A percentile compares a stretch with the other conserved stretches of the same genome.
phyloP scores from a whole-genome alignment of 163 green algal species.

The Chloroidium sp. region DNA sequence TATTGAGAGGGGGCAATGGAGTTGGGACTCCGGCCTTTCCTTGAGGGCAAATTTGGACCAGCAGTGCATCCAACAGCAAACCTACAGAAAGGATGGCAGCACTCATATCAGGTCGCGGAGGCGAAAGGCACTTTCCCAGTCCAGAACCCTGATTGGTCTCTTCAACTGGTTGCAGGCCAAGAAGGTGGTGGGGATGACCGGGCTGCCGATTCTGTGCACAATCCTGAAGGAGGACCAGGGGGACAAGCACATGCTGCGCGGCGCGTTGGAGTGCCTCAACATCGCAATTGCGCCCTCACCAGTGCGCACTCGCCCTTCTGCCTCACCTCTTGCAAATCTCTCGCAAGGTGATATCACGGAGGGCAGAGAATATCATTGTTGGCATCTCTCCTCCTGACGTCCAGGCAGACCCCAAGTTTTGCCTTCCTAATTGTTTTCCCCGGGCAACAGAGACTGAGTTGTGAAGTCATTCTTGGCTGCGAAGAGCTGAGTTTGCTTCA shows the following conservation, averaged over 20 bases:
- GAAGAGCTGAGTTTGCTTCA: not conserved
- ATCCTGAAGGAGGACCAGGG: slow-evolving; percentile 67
- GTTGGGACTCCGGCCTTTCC: too few species aligned
- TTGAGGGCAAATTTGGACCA: too few species aligned
- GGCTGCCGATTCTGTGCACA: slow-evolving; percentile 51
- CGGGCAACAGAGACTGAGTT: not conserved
- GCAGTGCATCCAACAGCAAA: too few species aligned
- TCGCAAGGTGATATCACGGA: too few species aligned
- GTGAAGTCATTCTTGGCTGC: not conserved
- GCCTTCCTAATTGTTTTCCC: not conserved
- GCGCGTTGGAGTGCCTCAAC: slow-evolving; percentile 69
- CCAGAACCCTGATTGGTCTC: not conserved
- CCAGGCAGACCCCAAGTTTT: too few species aligned
- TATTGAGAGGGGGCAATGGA: too few species aligned
- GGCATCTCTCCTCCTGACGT: too few species aligned
- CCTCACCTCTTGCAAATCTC: too few species aligned
- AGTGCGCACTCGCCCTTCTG: not conserved
- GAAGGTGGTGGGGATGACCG: slow-evolving; percentile 59
- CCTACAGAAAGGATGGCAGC: too few species aligned
- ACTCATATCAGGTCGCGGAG: too few species aligned
- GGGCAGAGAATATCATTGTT: too few species aligned
- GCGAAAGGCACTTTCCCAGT: not conserved
- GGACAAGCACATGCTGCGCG: slow-evolving; percentile 67
- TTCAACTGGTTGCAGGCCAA: slow-evolving; percentile 36
- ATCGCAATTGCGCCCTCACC: slow-evolving; percentile 12